These are phyloP conservation scores for Theobroma grandiflorum DNA, from an alignment of 441 rosid genomes.

Conservation along the genomic window DNA sequence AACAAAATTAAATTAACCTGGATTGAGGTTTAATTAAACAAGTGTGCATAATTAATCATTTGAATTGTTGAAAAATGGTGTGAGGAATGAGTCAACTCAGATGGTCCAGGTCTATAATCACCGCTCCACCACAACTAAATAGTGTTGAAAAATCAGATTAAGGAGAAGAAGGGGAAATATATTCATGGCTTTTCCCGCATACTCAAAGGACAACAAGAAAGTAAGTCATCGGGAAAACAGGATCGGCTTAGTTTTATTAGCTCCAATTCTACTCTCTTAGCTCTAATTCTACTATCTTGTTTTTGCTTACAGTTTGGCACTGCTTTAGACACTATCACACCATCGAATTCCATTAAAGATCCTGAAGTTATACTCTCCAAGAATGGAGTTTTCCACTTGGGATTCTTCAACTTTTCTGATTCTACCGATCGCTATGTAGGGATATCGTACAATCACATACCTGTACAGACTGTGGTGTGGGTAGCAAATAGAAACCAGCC, in stretches of 20 bases:
- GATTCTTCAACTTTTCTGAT: conserved; percentile 28
- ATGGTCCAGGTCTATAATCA: too few relatives aligned
- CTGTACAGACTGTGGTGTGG: conserved; percentile 26
- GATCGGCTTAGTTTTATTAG: not conserved
- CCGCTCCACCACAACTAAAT: too few relatives aligned
- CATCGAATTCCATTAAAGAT: conserved; percentile 27
- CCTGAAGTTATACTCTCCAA: conserved; percentile 31
- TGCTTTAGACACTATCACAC: conserved; percentile 20
- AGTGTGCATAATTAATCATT: too few relatives aligned
- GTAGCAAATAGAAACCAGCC: conserved; percentile 41
- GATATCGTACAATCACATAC: conserved; percentile 33
- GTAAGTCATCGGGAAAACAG: not conserved
- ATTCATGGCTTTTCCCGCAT: too few relatives aligned
- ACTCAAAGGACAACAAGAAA: not conserved
- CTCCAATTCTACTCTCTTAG: not conserved
- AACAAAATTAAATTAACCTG: too few relatives aligned
- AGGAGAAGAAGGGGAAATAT: too few relatives aligned
- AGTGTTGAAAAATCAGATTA: too few relatives aligned
- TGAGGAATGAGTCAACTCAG: too few relatives aligned
- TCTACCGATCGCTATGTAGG: conserved; percentile 31
- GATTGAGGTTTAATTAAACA: too few relatives aligned
- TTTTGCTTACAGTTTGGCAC: not conserved
- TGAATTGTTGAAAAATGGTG: too few relatives aligned
- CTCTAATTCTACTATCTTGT: not conserved
- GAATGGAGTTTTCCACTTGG: conserved; percentile 27